phyloP scores from a whole-genome alignment of 2,329 filamentous ascomycete genomes.

The Didymella exigua region DNA sequence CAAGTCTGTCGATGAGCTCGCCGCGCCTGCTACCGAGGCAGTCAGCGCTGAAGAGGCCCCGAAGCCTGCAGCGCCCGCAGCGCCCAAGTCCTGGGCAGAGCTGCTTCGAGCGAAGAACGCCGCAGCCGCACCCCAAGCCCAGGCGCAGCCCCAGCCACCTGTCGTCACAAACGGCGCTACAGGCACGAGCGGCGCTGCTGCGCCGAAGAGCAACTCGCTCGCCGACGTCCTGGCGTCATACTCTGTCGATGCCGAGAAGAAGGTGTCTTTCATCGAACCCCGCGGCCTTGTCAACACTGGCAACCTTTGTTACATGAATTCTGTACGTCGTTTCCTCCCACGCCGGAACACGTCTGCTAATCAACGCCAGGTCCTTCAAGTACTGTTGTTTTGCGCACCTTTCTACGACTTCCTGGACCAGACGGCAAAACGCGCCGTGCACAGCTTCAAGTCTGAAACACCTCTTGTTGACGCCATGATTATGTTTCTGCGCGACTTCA shows the following conservation, averaged over 20 bases:
- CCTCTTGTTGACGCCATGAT: constrained; percentile 96
- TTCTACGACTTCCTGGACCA: constrained; percentile 95
- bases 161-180: constrained; percentile 35
- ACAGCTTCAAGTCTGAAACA: constrained; percentile 95
- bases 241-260: constrained; percentile 67
- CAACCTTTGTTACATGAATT: constrained; percentile 99
- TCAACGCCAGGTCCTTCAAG: constrained; percentile 78
- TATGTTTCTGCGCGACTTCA: constrained; percentile 94
- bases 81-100: constrained; percentile 70
- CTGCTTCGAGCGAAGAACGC: constrained; percentile 63
- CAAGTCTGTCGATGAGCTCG: constrained; percentile 18
- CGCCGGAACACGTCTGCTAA: constrained; percentile 36
- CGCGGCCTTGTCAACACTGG: constrained; percentile 94
- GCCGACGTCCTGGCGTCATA: constrained; percentile 79
- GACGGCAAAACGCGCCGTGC: constrained; percentile 78
- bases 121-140: constrained; percentile 37
- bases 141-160: constrained; percentile 16
- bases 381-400: constrained; percentile 88
- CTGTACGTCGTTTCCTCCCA: constrained; percentile 63
- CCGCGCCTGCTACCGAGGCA: constrained; percentile 18
- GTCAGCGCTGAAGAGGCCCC: constrained; percentile 41
- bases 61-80: constrained; percentile 55
- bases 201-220: constrained; percentile 65
- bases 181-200: constrained; percentile 50
- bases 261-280: constrained; percentile 85